Conservation (phyloP, 2,329 filamentous ascomycete species). For the Beauveria sp. region DNA sequence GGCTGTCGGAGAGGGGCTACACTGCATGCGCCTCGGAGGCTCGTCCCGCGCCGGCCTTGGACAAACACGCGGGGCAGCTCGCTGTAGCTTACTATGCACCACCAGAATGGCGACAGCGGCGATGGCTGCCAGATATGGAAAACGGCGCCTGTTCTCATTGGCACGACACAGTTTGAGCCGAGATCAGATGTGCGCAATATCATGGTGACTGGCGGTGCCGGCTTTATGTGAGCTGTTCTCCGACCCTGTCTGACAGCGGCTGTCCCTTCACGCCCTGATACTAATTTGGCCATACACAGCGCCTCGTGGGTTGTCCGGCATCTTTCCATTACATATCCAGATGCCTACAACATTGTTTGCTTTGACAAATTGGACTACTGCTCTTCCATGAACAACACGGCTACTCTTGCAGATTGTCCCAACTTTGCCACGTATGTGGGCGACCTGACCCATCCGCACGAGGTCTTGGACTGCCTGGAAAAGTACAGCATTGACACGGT, state of each 20-base stretch:
- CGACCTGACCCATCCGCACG: slow-evolving; percentile 63
- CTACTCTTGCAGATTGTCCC: slow-evolving; percentile 54
- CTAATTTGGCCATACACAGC: slow-evolving; percentile 33
- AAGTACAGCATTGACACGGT: slow-evolving; percentile 69
- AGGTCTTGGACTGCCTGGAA: slow-evolving; percentile 64
- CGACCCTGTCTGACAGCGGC: neutral
- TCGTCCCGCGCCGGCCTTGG: neutral
- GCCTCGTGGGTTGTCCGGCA: slow-evolving; percentile 79
- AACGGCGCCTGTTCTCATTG: slow-evolving; percentile 60
- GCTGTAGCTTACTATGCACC: neutral
- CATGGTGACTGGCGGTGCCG: slow-evolving; percentile 75
- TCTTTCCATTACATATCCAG: slow-evolving; percentile 63
- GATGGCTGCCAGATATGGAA: slow-evolving; percentile 50
- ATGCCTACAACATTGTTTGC: slow-evolving; percentile 70
- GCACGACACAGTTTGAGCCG: slow-evolving; percentile 63
- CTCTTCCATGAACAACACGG: slow-evolving; percentile 71
- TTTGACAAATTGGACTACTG: slow-evolving; percentile 84
- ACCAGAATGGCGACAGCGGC: slow-evolving; percentile 29
- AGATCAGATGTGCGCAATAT: slow-evolving; percentile 67
- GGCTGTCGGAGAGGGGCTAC: neutral
- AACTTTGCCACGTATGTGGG: slow-evolving; percentile 78
- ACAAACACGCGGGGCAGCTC: neutral
- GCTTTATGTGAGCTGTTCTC: slow-evolving; percentile 63
- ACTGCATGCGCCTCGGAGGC: neutral
- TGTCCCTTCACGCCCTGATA: neutral